Evolutionary conservation across 225 moss, liverwort and hornwort genomes (phyloP).

Genomic region (Bryoerythrophyllum caledonicum): DNA sequence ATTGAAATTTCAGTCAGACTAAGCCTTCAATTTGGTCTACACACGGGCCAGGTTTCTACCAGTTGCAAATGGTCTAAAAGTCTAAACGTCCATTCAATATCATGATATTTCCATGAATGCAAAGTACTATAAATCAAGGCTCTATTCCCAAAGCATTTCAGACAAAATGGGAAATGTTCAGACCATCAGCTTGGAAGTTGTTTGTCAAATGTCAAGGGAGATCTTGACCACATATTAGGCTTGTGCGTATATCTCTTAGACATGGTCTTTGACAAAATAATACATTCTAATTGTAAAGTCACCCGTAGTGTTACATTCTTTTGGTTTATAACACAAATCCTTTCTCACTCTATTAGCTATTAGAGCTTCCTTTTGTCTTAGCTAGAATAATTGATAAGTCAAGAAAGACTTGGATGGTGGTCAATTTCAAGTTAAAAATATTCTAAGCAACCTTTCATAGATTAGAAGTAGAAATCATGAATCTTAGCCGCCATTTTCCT

Average conservation of each 20-base stretch:
- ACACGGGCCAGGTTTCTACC: neutral
- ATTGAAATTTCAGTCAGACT: neutral
- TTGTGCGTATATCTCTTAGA: neutral
- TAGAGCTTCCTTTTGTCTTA: too few species aligned
- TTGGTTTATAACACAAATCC: too few species aligned
- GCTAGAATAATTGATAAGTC: too few species aligned
- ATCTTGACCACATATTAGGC: neutral
- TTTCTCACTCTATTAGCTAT: too few species aligned
- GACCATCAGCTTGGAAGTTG: neutral
- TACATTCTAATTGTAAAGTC: neutral
- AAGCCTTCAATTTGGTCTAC: neutral
- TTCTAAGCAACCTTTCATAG: too few species aligned
- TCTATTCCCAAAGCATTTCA: neutral
- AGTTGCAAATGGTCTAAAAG: neutral
- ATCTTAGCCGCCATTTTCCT: too few species aligned
- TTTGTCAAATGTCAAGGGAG: neutral
- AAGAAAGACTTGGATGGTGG: too few species aligned
- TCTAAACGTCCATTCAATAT: neutral
- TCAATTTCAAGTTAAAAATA: too few species aligned
- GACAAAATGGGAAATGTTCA: neutral
- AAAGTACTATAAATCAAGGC: neutral
- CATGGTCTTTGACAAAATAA: neutral
- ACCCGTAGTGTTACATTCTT: too few species aligned
- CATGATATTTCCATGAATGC: fast-evolving
- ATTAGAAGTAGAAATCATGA: too few species aligned